Evolutionary conservation across 2,329 filamentous ascomycete species (phyloP), one percentile per base, ranked within the genome.

Genomic region (Nemania abortiva): DNA sequence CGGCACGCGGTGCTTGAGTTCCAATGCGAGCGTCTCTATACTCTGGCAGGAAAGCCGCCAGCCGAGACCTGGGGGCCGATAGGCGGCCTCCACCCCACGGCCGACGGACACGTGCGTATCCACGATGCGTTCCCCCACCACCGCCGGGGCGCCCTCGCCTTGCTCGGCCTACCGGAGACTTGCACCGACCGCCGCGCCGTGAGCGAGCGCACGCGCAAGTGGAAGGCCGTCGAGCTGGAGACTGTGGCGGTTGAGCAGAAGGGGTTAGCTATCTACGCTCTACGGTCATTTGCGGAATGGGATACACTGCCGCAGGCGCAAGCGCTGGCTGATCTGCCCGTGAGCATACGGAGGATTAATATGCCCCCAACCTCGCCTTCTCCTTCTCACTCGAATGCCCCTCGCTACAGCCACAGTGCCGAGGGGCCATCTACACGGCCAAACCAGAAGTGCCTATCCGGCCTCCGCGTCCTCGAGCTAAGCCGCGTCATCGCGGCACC

Each of bases 121-220:
- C 87, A 90, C 69, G 87, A 89, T 63, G 75, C 75, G 0, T 89
- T 89, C 64, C 80, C 82, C 0, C 82, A 88, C 59, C 87, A 89
- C 66, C 80, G 81, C 0, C 31, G 78, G 1, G 84, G 82, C 2
- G 81, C 83, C 0, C 75, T 85, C 2, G 66, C 75, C 2, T 76
- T 89, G 0, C 77, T 89, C 0, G 82, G 81, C 0, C 74, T 86
- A 5, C 54, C 74, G 0, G 56, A 54, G 0, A 62, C 66, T 0
- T 69, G 72, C 29, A 79, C 82, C 2, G 78, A 74, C 9, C 79
- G 82, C 49, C 73, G 79, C 0, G 81, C 83, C 1, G 81, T 87
- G 0, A 80, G 79, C 0, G 71, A 73, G 15, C 78, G 79, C 61
- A 81, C 83, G 39, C 56, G 74, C 0, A 56, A 73, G 0, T 86